Percentiles rank a stretch among this genome's conserved stretches.
phyloP scores from a whole-genome alignment of 441 rosid species.

The Erysimum pusillum region DNA sequence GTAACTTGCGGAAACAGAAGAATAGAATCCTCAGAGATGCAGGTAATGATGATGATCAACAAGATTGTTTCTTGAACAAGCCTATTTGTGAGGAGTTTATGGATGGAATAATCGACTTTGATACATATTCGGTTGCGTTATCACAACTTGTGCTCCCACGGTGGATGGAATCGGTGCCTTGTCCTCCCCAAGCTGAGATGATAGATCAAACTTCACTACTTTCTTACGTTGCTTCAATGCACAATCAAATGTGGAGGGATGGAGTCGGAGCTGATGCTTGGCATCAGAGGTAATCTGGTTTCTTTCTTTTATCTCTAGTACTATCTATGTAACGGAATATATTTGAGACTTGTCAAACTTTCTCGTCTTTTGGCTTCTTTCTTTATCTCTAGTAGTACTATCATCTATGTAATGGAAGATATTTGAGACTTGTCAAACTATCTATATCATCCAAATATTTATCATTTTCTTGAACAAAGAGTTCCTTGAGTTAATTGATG shows the following conservation, averaged over 20 bases:
- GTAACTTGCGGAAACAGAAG: not conserved
- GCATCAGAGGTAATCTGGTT: not conserved
- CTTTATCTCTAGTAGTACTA: too few relatives aligned
- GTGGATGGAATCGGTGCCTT: conserved; percentile 12
- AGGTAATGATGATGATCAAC: not conserved
- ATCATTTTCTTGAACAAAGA: too few relatives aligned
- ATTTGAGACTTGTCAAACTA: not conserved
- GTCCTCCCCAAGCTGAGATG: conserved; percentile 25
- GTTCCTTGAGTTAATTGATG: too few relatives aligned
- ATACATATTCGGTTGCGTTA: not conserved
- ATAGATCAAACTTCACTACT: not conserved
- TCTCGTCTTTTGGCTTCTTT: too few relatives aligned
- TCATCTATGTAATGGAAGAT: too few relatives aligned
- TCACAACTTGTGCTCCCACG: not conserved
- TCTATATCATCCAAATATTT: not conserved
- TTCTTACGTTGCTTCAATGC: not conserved
- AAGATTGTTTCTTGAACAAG: not conserved
- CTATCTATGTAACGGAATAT: not conserved
- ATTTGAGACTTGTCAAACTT: too few relatives aligned
- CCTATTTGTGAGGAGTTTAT: not conserved
- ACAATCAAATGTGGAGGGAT: too few relatives aligned
- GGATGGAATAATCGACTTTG: not conserved
- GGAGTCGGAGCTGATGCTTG: not conserved
- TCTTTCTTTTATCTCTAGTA: not conserved
- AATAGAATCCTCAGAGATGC: not conserved